These are phyloP conservation scores for Cytospora chrysosperma DNA, from an alignment of 2,329 filamentous ascomycete species.

Conservation along the genomic window DNA sequence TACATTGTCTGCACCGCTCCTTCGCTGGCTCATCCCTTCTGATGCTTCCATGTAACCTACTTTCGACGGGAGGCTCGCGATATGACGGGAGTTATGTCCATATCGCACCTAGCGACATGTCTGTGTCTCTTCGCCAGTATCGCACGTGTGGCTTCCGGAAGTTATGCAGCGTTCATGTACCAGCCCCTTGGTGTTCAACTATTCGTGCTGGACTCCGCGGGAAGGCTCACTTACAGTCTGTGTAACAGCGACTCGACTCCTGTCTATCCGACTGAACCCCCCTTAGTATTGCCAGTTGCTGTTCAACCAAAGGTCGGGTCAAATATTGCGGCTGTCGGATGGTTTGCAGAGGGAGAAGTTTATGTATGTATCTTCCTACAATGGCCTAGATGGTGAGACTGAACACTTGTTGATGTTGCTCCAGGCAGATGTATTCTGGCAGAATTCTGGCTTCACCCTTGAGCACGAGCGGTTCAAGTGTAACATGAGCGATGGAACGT, in stretches of 20 bases:
- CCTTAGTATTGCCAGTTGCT: neutral
- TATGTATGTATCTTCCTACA: neutral
- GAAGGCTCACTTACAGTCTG: slow-evolving; percentile 6
- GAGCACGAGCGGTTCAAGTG: slow-evolving; percentile 12
- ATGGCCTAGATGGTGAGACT: neutral
- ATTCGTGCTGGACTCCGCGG: slow-evolving; percentile 1
- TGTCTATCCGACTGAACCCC: neutral
- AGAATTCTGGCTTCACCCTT: neutral
- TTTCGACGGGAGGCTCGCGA: neutral
- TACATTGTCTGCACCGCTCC: neutral
- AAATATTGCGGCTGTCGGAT: slow-evolving; percentile 10
- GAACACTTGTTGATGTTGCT: neutral
- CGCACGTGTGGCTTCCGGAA: neutral
- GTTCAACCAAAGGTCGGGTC: neutral
- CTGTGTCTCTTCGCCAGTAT: neutral
- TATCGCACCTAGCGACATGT: neutral
- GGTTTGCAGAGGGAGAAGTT: neutral
- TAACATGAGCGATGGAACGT: neutral
- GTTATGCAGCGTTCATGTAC: slow-evolving; percentile 8
- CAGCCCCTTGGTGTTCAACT: slow-evolving; percentile 5
- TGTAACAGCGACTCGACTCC: slow-evolving; percentile 9
- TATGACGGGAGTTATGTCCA: neutral
- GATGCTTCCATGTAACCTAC: neutral
- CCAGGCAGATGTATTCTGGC: slow-evolving; percentile 7
- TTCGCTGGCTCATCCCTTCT: neutral